Conservation (phyloP, 2,329 filamentous ascomycete species). For the Verticillium tricorpus region DNA sequence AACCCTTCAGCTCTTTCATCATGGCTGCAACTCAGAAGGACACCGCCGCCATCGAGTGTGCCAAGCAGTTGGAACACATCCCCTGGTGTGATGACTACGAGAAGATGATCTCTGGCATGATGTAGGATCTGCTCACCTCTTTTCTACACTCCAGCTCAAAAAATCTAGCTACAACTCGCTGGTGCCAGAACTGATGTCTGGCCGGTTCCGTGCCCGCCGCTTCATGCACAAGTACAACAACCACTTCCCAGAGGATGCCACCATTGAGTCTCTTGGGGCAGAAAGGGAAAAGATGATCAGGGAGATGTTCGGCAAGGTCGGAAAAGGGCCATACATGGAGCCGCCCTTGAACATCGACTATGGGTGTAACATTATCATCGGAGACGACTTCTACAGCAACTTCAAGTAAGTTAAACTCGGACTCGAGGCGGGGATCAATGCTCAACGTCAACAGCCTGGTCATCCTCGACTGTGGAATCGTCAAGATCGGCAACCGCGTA, state of each 20-base stretch:
- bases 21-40: conserved; percentile 26
- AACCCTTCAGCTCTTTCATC: neutral
- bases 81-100: conserved; percentile 59
- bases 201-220: conserved; percentile 49
- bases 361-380: conserved; percentile 59
- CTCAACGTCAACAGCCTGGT: conserved; percentile 34
- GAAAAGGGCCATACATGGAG: conserved; percentile 52
- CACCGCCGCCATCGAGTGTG: conserved; percentile 34
- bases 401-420: conserved; percentile 33
- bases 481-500: conserved; percentile 66
- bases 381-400: conserved; percentile 60
- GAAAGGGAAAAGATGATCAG: conserved; percentile 41
- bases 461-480: conserved; percentile 69
- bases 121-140: conserved; percentile 32
- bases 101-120: conserved; percentile 60
- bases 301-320: conserved; percentile 44
- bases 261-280: conserved; percentile 29
- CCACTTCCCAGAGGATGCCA: conserved; percentile 44
- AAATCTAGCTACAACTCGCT: conserved; percentile 42
- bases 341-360: conserved; percentile 61
- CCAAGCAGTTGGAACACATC: conserved; percentile 43
- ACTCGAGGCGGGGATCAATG: too few relatives aligned
- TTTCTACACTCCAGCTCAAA: neutral
- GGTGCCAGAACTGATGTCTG: conserved; percentile 41
- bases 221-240: conserved; percentile 56